Conservation (phyloP, 345 rosid genomes). For the Turritis glabra region DNA sequence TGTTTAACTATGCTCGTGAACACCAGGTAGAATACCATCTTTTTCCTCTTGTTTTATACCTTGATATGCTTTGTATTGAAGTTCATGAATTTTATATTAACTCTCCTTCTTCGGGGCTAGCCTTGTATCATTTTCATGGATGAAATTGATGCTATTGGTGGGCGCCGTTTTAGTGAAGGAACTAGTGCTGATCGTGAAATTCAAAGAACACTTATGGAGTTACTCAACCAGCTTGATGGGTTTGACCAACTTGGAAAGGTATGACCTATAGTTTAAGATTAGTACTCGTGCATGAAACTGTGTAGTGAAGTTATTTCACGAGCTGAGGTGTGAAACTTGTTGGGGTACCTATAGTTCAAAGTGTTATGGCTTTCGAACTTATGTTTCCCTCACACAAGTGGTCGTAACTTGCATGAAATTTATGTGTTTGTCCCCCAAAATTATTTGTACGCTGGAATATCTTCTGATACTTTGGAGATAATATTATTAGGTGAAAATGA, state of each 20-base stretch:
- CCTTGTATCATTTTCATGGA: slow-evolving; percentile 99
- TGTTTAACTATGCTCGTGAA: slow-evolving; percentile 97
- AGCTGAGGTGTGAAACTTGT: neutral
- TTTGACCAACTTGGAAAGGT: slow-evolving; percentile 98
- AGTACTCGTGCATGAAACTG: neutral
- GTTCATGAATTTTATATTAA: neutral
- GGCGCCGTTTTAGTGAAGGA: slow-evolving; percentile 95
- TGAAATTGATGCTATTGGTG: slow-evolving; percentile 99
- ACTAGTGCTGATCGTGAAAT: slow-evolving; percentile 99
- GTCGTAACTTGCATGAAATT: neutral
- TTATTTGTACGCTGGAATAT: neutral
- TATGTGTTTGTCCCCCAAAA: neutral
- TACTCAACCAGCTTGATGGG: slow-evolving; percentile 97
- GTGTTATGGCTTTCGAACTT: neutral
- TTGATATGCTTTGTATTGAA: neutral
- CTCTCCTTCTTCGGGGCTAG: slow-evolving; percentile 41
- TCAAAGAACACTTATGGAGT: slow-evolving; percentile 96
- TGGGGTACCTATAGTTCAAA: neutral
- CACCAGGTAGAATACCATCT: slow-evolving; percentile 65
- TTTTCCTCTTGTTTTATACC: neutral
- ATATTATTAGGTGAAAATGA: slow-evolving; percentile 78
- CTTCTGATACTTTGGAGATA: neutral
- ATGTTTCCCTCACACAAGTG: neutral
- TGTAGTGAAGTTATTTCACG: neutral
- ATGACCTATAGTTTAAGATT: slow-evolving; percentile 13